Conservation (phyloP, 257 asterid species). For the Primulina eburnea region DNA sequence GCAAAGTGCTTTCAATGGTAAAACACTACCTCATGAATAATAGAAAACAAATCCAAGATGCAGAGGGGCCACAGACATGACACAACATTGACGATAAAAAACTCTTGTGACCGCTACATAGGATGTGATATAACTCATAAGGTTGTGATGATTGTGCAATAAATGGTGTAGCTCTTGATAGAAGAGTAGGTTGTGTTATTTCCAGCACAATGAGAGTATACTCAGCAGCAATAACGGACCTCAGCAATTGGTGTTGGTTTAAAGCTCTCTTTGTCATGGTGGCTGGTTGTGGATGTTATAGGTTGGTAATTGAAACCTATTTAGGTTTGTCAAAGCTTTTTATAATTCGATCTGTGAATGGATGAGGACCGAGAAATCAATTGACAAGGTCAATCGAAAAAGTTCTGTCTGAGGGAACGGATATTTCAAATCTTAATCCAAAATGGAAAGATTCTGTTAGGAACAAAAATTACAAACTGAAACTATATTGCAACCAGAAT, state of each 20-base stretch:
- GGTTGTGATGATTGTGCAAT: background rate
- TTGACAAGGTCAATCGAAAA: background rate
- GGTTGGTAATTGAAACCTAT: background rate
- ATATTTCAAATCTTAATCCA: background rate
- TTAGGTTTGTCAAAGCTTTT: background rate
- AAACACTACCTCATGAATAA: background rate
- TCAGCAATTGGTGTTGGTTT: background rate
- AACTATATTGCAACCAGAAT: too few relatives aligned
- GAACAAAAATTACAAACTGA: too few relatives aligned
- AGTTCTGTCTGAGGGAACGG: background rate
- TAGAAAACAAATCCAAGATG: background rate
- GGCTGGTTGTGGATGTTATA: background rate
- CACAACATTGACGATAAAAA: background rate
- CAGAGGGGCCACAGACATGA: background rate
- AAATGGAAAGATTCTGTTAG: background rate
- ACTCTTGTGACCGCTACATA: background rate
- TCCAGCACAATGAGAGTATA: background rate
- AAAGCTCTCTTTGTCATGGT: too few relatives aligned
- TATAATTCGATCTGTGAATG: background rate
- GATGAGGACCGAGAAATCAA: background rate
- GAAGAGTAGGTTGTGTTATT: background rate
- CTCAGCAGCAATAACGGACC: background rate
- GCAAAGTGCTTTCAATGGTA: background rate
- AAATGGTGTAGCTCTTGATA: background rate
- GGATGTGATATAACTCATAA: background rate